Evolutionary conservation across 2,329 filamentous ascomycete genomes (phyloP), one percentile per base, ranked within the genome.

Genomic region (Ophiostoma pallidulum): DNA sequence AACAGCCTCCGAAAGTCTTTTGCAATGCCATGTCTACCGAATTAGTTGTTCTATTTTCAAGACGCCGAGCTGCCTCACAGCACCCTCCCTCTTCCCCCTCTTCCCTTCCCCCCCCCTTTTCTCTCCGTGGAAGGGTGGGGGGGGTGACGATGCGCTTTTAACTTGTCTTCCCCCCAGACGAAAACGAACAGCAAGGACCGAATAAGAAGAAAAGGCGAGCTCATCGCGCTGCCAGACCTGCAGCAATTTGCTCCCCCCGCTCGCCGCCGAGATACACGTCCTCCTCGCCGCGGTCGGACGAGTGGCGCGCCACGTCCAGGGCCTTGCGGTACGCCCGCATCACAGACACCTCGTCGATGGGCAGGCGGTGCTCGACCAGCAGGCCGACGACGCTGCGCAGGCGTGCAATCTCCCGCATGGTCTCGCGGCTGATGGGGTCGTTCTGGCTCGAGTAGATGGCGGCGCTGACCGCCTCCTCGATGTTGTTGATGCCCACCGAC

Each of bases 371-470:
- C 62, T 94, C 84, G 2, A 94, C 86, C 50, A 98, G 68, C 1
- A 88, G 84, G 49, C 81, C 77, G 48, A 98, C 84, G 48, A 92
- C 85, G 19, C 86, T 86, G 31, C 84, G 75, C 39, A 97, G 74
- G 50, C 90, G 74, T 14, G 87, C 82, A 65, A 98, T 96, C 71
- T 97, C 92, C 53, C 82, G 78, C 71, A 92, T 80, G 14, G 88
- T 91, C 42, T 80, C 78, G 2, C 79, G 69, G 19, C 78, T 71
- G 53, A 98, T 89, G 48, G 79, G 75, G 62, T 97, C 91, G 62
- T 98, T 98, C 69, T 96, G 89, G 62, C 86, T 94, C 47, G 86
- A 92, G 67, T 98, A 98, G 57, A 95, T 88, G 46, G 83, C 86
- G 58, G 81, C 80, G 53, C 82, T 89, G 18, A 92, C 84, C 56